phyloP scores from a whole-genome alignment of 169 alveolate species.

The Plasmodium blacklocki region DNA sequence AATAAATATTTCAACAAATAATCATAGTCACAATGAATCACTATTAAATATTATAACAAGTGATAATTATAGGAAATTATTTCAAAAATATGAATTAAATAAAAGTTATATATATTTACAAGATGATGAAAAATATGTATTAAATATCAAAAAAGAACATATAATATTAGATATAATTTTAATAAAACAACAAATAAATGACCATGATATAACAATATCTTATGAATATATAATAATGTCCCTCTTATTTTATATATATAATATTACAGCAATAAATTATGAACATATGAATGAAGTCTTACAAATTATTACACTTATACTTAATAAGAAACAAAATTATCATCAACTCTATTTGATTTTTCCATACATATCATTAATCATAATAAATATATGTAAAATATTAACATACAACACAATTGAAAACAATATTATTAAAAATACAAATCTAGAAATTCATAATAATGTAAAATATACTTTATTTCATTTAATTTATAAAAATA shows the following conservation, averaged over 20 bases:
- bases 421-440: not conserved
- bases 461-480: slow-evolving; percentile 26
- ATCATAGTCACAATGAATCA: not conserved
- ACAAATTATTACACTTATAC: slow-evolving; percentile 7
- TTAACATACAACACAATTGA: not conserved
- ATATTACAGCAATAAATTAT: slow-evolving; percentile 2
- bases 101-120: not conserved
- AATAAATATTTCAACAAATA: not conserved
- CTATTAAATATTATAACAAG: slow-evolving; percentile 3
- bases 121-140: slow-evolving; percentile 14
- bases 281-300: slow-evolving; percentile 10
- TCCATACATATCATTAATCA: slow-evolving; percentile 34
- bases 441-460: not conserved
- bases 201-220: not conserved
- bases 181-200: slow-evolving; percentile 12
- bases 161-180: slow-evolving; percentile 17
- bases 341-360: not conserved
- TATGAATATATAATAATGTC: slow-evolving; percentile 33
- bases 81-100: slow-evolving; percentile 24
- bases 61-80: slow-evolving; percentile 12
- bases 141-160: not conserved
- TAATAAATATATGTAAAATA: slow-evolving; percentile 30
- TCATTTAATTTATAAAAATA: slow-evolving; percentile 12
- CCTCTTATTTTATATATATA: slow-evolving; percentile 10
- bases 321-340: not conserved